phyloP scores from a whole-genome alignment of 2,329 filamentous ascomycete species.

The Lasiodiplodia gonubiensis region DNA sequence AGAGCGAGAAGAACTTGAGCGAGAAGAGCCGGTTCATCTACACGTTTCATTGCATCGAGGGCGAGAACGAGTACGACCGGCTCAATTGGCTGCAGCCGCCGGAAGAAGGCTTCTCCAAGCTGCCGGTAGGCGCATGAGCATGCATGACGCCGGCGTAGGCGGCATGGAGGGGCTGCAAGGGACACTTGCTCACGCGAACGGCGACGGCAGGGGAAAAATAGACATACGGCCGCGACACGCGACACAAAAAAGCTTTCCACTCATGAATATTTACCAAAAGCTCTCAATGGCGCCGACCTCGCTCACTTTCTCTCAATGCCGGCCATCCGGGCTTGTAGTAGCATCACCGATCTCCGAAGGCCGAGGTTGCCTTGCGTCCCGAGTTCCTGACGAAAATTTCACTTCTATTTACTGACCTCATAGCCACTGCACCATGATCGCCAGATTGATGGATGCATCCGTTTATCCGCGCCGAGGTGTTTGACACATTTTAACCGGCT shows the following conservation, averaged over 20 bases:
- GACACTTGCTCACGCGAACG: background rate
- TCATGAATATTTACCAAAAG: background rate
- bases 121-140: conserved; percentile 42
- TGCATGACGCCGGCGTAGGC: background rate
- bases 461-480: background rate
- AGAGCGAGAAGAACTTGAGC: conserved; percentile 92
- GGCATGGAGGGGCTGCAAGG: background rate
- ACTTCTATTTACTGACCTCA: background rate
- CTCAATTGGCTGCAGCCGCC: conserved; percentile 94
- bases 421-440: background rate
- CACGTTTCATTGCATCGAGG: conserved; percentile 96
- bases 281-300: background rate
- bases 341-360: background rate
- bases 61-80: conserved; percentile 77
- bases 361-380: background rate
- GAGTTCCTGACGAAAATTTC: background rate
- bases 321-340: background rate
- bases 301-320: background rate
- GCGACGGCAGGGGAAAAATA: background rate
- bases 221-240: background rate
- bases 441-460: background rate
- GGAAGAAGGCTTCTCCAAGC: conserved; percentile 74
- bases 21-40: conserved; percentile 90
- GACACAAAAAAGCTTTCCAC: background rate
- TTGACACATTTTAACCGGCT: background rate